Conservation (phyloP, 202 grass and related monocot species). For the Musa balbisiana region DNA sequence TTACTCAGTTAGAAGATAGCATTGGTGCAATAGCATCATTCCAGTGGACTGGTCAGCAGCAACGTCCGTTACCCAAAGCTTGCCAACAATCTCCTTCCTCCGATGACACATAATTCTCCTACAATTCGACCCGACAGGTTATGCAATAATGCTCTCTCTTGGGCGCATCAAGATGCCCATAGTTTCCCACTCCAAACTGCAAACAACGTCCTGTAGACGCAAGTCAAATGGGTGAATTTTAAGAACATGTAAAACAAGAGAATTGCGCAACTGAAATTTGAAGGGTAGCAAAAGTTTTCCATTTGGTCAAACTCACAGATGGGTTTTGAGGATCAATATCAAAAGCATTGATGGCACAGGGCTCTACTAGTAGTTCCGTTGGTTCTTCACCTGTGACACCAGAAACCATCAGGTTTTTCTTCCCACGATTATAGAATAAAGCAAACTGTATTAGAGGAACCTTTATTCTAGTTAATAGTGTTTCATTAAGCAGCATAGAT, state of each 20-base stretch:
- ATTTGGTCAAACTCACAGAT: slow-evolving; percentile 47
- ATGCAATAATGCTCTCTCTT: slow-evolving; percentile 25
- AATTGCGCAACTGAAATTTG: not conserved
- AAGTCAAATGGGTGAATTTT: not conserved
- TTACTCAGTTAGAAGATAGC: not conserved
- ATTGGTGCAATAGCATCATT: not conserved
- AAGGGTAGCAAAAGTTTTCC: not conserved
- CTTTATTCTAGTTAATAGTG: not conserved
- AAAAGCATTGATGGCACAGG: slow-evolving; percentile 83
- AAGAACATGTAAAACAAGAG: not conserved
- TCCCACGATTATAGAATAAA: not conserved
- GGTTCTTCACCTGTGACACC: slow-evolving; percentile 53
- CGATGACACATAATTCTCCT: too few relatives aligned
- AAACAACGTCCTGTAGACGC: slow-evolving; percentile 64
- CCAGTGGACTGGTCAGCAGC: not conserved
- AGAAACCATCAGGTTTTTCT: not conserved
- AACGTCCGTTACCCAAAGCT: not conserved
- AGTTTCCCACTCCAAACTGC: slow-evolving; percentile 78
- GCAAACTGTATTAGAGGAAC: slow-evolving; percentile 3
- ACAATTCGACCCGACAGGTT: not conserved
- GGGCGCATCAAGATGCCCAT: slow-evolving; percentile 64
- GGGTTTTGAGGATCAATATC: slow-evolving; percentile 86
- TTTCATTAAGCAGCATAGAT: not conserved
- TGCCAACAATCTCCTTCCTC: not conserved
- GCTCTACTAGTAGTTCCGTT: slow-evolving; percentile 50